These are phyloP conservation scores for Globomyces pollinis-pini DNA, from an alignment of 192 early-diverging fungal species.

Conservation along the genomic window DNA sequence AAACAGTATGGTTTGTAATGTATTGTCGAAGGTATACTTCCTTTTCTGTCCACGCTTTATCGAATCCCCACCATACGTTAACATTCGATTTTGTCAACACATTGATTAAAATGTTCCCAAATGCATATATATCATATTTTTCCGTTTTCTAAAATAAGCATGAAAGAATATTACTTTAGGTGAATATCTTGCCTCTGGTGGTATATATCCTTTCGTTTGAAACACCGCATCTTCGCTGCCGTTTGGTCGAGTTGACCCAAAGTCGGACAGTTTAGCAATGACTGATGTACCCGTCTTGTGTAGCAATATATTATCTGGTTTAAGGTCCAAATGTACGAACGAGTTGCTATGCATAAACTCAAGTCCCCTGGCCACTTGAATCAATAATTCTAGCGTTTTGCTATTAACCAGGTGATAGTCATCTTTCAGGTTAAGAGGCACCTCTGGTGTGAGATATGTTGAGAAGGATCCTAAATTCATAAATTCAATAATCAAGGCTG, in stretches of 20 bases:
- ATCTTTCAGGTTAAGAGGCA: no score
- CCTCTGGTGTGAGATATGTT: no score
- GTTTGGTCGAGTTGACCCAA: neutral
- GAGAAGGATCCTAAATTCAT: no score
- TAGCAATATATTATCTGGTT: neutral
- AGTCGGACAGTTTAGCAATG: constrained; percentile 4
- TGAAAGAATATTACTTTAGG: neutral
- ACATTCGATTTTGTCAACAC: neutral
- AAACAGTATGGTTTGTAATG: neutral
- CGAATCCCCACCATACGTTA: neutral
- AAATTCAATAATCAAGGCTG: neutral
- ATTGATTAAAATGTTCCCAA: constrained; percentile 2
- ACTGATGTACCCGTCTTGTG: neutral
- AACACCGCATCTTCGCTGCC: neutral
- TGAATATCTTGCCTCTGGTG: neutral
- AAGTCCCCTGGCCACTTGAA: neutral
- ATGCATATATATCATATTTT: constrained; percentile 9
- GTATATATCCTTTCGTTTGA: constrained; percentile 1
- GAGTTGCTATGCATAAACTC: neutral
- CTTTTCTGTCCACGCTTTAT: neutral
- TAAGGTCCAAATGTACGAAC: neutral
- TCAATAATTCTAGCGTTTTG: neutral
- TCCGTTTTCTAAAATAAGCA: constrained; percentile 8
- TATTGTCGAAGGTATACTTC: neutral
- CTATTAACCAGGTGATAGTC: neutral